Evolutionary conservation across 805 yeast species (phyloP), one percentile per base, ranked within the genome.

Genomic region (Hanseniaspora vineae): DNA sequence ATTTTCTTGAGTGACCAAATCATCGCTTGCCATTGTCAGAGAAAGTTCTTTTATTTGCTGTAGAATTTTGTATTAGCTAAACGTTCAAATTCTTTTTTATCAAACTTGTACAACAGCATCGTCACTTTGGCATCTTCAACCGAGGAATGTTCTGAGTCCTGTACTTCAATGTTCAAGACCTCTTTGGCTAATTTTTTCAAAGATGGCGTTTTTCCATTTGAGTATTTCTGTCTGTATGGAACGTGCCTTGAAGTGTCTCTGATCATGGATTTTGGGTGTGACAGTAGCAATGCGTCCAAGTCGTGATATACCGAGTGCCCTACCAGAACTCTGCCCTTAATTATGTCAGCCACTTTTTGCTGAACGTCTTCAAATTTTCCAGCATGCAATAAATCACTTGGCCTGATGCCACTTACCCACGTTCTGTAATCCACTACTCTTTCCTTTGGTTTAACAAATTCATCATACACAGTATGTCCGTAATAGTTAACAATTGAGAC

Each of bases 111-210:
- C n/a, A 88, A 63, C 50, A 80, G 61, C 95, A 88, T 89, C 0
- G 96, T 80, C 1, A 89, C 89, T 57, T 77, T 76, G 0, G 96
- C 95, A 66, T 88, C 97, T 58, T 86, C 95, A 1, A 88, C 85
- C 0, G 96, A 85, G 3, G 92, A 82, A 66, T 89, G 96, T 51
- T 78, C 73, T 1, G 81, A 86, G 0, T 66, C 67, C 62, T 88
- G 96, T 49, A 88, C 84, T 10, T 76, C 79, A 1, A 73, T 48
- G 1, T 73, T 69, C 35, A 86, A 60, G 13, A 81, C 66, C 54
- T 76, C 79, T 50, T 71, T 67, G 1, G 83, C 65, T 31, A 88
- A 65, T 52, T 75, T 79, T 60, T 81, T 84, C 57, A 88, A 69
- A 42, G 81, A 68, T 2, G 96, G 96, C 0, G 84, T 74, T 54